These are phyloP conservation scores for Didymella pomorum DNA, from an alignment of 2,329 filamentous ascomycete genomes.

Conservation along the genomic window DNA sequence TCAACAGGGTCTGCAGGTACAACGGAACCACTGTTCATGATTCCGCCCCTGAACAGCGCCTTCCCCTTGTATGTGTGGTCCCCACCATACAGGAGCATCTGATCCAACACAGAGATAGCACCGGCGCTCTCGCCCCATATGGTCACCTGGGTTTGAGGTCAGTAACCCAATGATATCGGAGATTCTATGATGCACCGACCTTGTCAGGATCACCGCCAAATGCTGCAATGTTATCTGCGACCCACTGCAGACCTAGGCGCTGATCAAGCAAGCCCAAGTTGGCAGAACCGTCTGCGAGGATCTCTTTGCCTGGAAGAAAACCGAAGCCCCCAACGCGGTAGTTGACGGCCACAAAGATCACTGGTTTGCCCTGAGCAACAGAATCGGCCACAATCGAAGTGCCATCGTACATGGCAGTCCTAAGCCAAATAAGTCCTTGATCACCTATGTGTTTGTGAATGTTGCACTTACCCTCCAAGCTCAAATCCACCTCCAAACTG, in stretches of 20 bases:
- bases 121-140: constrained; percentile 73
- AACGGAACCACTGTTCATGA: constrained; percentile 66
- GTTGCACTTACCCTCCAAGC: constrained; percentile 36
- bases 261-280: constrained; percentile 80
- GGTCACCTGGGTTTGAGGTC: constrained; percentile 61
- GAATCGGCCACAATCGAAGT: constrained; percentile 52
- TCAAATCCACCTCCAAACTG: constrained; percentile 55
- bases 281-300: constrained; percentile 70
- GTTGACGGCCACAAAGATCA: constrained; percentile 79
- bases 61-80: constrained; percentile 78
- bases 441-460: constrained; percentile 37
- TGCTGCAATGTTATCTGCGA: constrained; percentile 76
- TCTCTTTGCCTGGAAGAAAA: constrained; percentile 73
- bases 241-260: constrained; percentile 75
- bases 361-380: constrained; percentile 64
- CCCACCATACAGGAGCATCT: constrained; percentile 77
- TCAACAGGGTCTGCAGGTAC: constrained; percentile 64
- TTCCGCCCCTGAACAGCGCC: constrained; percentile 75
- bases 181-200: constrained; percentile 2
- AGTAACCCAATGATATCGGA: neutral
- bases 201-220: constrained; percentile 83
- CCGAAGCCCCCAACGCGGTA: constrained; percentile 80
- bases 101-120: constrained; percentile 75
- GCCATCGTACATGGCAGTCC: constrained; percentile 53
- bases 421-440: neutral